Percentiles rank a stretch among this genome's conserved stretches.
These are phyloP conservation scores for Wallacemonas sp. DNA, from an alignment of 208 protist species.

Conservation along the genomic window DNA sequence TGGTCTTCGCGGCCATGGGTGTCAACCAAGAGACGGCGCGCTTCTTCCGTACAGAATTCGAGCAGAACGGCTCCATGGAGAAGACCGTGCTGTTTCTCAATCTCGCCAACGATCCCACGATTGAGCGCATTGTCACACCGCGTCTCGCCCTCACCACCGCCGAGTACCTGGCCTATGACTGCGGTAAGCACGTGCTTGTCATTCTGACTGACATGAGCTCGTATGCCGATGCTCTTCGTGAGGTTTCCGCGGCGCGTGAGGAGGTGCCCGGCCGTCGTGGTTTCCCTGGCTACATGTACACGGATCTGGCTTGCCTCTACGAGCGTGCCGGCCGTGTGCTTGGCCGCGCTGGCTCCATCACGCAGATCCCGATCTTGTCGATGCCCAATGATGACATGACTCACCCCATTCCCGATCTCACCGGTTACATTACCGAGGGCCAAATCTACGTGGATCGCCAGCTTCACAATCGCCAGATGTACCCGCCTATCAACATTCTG, in stretches of 20 bases:
- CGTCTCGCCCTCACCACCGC: conserved; percentile 99
- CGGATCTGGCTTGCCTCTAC: conserved; percentile 99
- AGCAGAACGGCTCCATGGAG: conserved; percentile 99
- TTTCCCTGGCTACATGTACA: conserved; percentile 99
- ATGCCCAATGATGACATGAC: conserved; percentile 99
- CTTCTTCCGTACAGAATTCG: conserved; percentile 99
- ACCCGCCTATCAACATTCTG: conserved; percentile 99
- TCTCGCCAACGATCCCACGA: conserved; percentile 99
- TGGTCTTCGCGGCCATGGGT: conserved; percentile 99
- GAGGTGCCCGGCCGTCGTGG: conserved; percentile 99
- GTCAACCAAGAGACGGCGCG: conserved; percentile 99
- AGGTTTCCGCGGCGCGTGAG: conserved; percentile 99
- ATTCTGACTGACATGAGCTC: conserved; percentile 99
- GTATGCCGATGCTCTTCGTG: conserved; percentile 99
- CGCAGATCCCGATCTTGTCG: conserved; percentile 99
- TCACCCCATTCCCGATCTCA: conserved; percentile 99
- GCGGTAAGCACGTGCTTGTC: conserved; percentile 99
- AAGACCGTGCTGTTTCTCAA: conserved; percentile 98
- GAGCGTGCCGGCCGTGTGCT: conserved; percentile 99
- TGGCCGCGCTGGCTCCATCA: conserved; percentile 99
- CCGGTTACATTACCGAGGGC: conserved; percentile 99
- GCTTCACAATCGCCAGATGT: conserved; percentile 99
- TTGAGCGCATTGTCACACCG: conserved; percentile 99
- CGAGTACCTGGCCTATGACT: conserved; percentile 99
- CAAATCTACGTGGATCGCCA: conserved; percentile 99